Evolutionary conservation across 2,329 filamentous ascomycete genomes (phyloP), one percentile per base, ranked within the genome.

Genomic region (Aspergillus arachidicola): DNA sequence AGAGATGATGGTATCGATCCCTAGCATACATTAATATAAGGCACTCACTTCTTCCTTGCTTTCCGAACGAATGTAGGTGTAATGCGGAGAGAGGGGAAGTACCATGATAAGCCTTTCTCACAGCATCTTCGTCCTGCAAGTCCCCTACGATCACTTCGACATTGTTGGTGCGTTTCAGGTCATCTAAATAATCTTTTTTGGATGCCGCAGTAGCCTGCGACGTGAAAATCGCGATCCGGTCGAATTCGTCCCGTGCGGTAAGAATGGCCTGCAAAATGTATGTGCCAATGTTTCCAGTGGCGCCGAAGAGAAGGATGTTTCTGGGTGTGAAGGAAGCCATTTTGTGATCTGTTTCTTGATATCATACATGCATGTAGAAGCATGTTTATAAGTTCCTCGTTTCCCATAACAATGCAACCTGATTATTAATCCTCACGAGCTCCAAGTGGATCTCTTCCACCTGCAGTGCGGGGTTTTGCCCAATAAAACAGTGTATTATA

Each of bases 1-100:
- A 23, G 85, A 89, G 56, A 92, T 78, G 48, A 91, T 81, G 0
- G 89, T 91, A 73, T 91, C 87, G 68, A 89, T 84, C 56, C 78
- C 83, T 83, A n/a, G 34, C 1, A 9, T 48, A 21, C 21, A 30
- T 59, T 6, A 41, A n/a, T 32, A 41, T 4, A 3, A 0, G 38
- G 4, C 6, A 0, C 1, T 10, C 38, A 1, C 0, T 41, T 28
- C 0, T 6, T 6, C 1, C 23, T 7, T 26, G 45, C 11, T 7
- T 28, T 1, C 11, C 0, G 2, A 3, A 41, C 16, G 6, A 41
- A 46, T 23, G 2, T 7, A 23, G 1, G 14, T n/a, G 10, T 23
- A 9, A 19, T 0, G 26, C 16, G 6, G 46, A 11, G 26, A 21
- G 26, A 9, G 50, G 34, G 23, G 23, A 26, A 3, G 36, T 66